Evolutionary conservation across 2,329 filamentous ascomycete genomes (phyloP), one percentile per base, ranked within the genome.

Genomic region (Exophiala viscosa): DNA sequence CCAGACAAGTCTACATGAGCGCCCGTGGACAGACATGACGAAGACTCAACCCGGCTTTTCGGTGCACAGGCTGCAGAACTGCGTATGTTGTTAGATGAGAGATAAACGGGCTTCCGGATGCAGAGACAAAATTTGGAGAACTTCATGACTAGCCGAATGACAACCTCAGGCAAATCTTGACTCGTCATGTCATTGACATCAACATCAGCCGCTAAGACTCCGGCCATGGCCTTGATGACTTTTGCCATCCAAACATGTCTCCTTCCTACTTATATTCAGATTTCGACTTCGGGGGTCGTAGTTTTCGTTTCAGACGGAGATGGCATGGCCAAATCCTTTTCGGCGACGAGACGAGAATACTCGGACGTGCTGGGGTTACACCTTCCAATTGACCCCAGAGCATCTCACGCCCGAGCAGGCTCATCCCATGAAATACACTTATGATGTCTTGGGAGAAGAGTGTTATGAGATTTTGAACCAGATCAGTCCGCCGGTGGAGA

Each of bases 371-470:
- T 90, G 84, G 82, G 85, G 81, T 15, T 80, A 88, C 63, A 78
- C 76, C 5, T 90, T 91, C 65, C 78, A 84, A 61, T 85, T 86
- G 76, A 87, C 86, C 1, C 66, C 77, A 5, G 68, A 83, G 3
- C 88, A 92, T 66, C 70, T 81, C 14, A 81, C 79, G 1, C 68
- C 74, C 5, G 77, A 84, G 49, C 73, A 88, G 62, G 70, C 85
- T 35, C 69, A 78, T 48, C 80, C 79, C 2, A 65, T 87, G 59
- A 84, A 83, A 45, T 78, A 81, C 52, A 79, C 80, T 1, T 91
- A 88, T 64, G 88, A 92, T 67, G 75, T 73, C 6, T 71, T 90
- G 1, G 86, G 78, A 31, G 82, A 87, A 59, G 77, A 87, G 53
- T 85, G 83, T 52, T 71, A 89, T 13, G 76, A 84, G 53, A 73